Evolutionary conservation across 2,329 filamentous ascomycete genomes (phyloP), one percentile per base, ranked within the genome.

Genomic region (Colletotrichum agaves): DNA sequence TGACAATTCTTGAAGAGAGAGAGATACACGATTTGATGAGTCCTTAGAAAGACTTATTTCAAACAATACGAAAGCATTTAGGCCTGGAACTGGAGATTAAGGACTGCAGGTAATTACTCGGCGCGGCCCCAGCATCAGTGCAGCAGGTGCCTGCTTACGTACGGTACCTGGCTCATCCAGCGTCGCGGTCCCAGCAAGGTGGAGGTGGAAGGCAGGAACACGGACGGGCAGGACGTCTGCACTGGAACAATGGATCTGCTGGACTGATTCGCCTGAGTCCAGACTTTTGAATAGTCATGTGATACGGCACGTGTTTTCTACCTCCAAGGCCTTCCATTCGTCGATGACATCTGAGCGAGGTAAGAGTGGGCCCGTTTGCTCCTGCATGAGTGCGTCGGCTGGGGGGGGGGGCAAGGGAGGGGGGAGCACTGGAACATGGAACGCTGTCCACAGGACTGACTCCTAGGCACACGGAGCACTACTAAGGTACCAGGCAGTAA

Each of bases 361-460:
- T 10, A 13, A 31, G 31, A 31, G 63, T 66, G 61, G 65, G 62
- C 17, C 61, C 47, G 59, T 66, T 66, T 49, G 65, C 50, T 68
- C 39, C 56, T 47, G n/a, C 43, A 7, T 27, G 23, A 41, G 52
- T 27, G 35, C 47, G 23, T 39, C 44, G 35, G 49, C 31, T 41
- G 60, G 19, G 43, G 21, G 23, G 31, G 21, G 23, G 31, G 43
- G 23, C 23, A 15, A 59, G 27, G 27, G 27, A 27, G 27, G 27
- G 27, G 27, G 6, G 5, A 1, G 27, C 27, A 27, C 27, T 27
- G 5, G 6, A 27, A 52, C 52, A 50, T 49, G 56, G 55, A 44
- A 46, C 44, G 52, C 44, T 39, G 46, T 55, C 35, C 49, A 58
- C 43, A 49, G 52, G 52, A 56, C 52, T 59, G 57, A 33, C 27